Evolutionary conservation across 345 rosid species (phyloP), one percentile per base, ranked within the genome.

Genomic region (Camelina neglecta): DNA sequence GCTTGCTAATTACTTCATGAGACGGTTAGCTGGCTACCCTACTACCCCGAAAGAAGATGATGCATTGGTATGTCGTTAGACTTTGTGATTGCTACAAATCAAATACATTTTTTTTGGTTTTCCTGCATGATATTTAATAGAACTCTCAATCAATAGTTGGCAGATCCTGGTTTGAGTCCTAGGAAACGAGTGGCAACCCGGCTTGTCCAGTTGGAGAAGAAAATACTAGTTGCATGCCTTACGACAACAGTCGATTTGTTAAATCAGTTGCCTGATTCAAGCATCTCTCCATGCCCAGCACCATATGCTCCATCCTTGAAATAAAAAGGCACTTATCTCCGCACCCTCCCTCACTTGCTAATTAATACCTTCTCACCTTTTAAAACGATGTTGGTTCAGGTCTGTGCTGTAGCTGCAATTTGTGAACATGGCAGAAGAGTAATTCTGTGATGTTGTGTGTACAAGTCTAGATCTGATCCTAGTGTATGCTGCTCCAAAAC

Each of bases 131-230:
- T 35, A 76, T 69, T 29, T 73, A 38, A 62, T 55, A 44, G 36
- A 56, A 29, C 8, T 65, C 60, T 45, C 55, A 57, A 16, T 36
- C 33, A 26, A 71, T 65, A 94, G 98, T 87, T 94, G 91, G 80
- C 85, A 79, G 97, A 92, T 71, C 82, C 84, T 55, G 75, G 75
- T 67, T 65, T 89, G 86, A 85, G 84, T 75, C 96, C 95, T 29
- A 90, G 86, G 87, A 92, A 84, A 83, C 85, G 87, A 83, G 97
- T 94, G 53, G 97, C 98, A 26, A 92, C 96, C 44, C 90, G 89
- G 81, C 96, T 94, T 68, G 96, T 90, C 65, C 81, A 84, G 77
- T 59, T 86, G 81, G 98, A 94, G 82, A 94, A 94, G 95, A 92
- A 86, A 84, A 92, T 92, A 70, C 89, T 94, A 48, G 81, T 79